Conservation (phyloP, 306 rosid genomes). For the Gastrolobium villosum region DNA sequence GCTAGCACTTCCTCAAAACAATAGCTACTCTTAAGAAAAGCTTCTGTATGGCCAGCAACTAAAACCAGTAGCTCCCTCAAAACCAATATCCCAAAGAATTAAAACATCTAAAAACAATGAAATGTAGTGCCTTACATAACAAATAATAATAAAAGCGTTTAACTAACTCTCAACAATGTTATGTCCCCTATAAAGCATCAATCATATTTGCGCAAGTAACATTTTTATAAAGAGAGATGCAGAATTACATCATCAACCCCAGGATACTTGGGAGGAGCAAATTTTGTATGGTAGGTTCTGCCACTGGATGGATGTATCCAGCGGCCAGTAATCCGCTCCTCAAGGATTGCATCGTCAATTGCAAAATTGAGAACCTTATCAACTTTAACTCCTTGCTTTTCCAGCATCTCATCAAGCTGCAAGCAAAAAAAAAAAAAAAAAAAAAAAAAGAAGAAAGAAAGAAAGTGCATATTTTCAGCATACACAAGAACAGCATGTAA, state of each 20-base stretch:
- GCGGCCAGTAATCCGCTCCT: conserved; percentile 96
- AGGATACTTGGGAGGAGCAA: conserved; percentile 86
- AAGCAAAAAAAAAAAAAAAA: conserved; percentile 27
- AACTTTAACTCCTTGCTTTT: conserved; percentile 69
- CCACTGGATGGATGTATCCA: conserved; percentile 99
- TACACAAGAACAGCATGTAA: not conserved
- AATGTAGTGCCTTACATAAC: not conserved
- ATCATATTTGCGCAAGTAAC: not conserved
- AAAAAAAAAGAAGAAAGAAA: no score
- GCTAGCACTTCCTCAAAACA: conserved; percentile 2
- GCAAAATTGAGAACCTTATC: conserved; percentile 94
- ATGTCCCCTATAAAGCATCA: conserved; percentile 12
- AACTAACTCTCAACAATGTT: conserved; percentile 13
- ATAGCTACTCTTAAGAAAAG: not conserved
- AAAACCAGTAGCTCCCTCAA: not conserved
- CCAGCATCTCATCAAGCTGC: conserved; percentile 84
- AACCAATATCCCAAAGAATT: conserved; percentile 1
- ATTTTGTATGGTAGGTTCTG: conserved; percentile 89
- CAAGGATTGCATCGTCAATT: conserved; percentile 78
- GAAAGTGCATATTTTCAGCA: not conserved
- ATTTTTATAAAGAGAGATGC: not conserved
- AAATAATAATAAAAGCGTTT: not conserved
- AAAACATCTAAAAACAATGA: conserved; percentile 10
- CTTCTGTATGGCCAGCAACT: conserved; percentile 1
- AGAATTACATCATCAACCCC: conserved; percentile 91